A percentile compares a stretch with the other conserved stretches of the same genome.
phyloP scores from a whole-genome alignment of 2,329 filamentous ascomycete genomes.

The Arthrobotrys pseudoclavata region DNA sequence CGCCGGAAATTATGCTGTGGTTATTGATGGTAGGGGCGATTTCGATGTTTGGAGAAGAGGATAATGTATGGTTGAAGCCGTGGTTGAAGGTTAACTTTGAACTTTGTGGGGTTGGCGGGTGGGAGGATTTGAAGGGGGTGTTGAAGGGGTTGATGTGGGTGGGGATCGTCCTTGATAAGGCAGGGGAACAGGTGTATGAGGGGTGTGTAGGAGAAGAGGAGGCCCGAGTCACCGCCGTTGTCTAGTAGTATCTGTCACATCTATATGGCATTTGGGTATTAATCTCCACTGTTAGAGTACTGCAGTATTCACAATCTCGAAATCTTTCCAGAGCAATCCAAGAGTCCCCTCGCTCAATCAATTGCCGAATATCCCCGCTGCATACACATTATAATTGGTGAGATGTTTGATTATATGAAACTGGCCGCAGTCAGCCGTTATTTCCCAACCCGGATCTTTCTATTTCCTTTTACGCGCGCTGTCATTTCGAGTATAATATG shows the following conservation, averaged over 20 bases:
- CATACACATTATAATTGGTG: too few species aligned
- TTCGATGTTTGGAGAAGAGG: constrained; percentile 61
- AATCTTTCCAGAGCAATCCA: too few species aligned
- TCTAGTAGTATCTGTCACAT: background rate
- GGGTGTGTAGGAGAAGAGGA: background rate
- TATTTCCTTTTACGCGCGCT: too few species aligned
- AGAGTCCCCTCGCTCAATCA: too few species aligned
- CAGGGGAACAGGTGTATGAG: constrained; percentile 63
- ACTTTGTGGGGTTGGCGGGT: constrained; percentile 58
- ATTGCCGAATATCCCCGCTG: too few species aligned
- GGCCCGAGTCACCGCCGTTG: background rate
- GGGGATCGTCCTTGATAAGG: constrained; percentile 64
- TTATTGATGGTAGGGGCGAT: constrained; percentile 63
- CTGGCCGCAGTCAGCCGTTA: too few species aligned
- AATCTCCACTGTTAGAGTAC: background rate
- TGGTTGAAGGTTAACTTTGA: constrained; percentile 61
- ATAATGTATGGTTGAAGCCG: constrained; percentile 62
- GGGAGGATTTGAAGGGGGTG: constrained; percentile 62
- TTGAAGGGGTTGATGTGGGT: constrained; percentile 65
- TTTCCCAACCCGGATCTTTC: too few species aligned
- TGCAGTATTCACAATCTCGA: background rate
- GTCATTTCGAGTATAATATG: too few species aligned
- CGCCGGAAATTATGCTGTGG: constrained; percentile 63
- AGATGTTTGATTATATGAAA: too few species aligned
- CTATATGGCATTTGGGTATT: background rate